Percentiles rank a stretch among this genome's conserved stretches.
phyloP scores from a whole-genome alignment of 805 yeast genomes.

The Huiozyma naganishii region DNA sequence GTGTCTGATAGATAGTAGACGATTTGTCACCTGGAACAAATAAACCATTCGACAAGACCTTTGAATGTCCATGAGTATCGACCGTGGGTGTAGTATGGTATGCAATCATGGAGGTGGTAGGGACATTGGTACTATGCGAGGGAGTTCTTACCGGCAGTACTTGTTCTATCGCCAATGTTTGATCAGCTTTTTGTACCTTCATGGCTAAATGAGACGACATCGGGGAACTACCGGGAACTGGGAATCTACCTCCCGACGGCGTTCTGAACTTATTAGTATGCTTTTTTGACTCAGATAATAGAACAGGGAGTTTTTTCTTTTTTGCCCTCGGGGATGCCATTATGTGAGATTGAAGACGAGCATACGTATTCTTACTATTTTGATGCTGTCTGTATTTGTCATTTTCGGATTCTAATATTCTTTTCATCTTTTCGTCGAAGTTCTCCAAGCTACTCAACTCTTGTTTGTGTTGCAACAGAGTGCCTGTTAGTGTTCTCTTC shows the following conservation, averaged over 20 bases:
- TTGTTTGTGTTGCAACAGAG: conserved; percentile 3
- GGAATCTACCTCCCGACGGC: conserved; percentile 11
- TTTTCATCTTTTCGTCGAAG: conserved; percentile 22
- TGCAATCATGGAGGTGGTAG: conserved; percentile 3
- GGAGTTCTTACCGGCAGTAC: conserved; percentile 4
- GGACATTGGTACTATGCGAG: conserved; percentile 11
- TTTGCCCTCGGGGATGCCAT: conserved; percentile 21
- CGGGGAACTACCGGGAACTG: conserved; percentile 12
- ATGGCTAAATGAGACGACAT: conserved; percentile 23
- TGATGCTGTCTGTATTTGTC: conserved; percentile 7
- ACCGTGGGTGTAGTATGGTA: conserved; percentile 1
- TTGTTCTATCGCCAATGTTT: no score
- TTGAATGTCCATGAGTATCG: neutral
- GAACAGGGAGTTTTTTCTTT: conserved; percentile 24
- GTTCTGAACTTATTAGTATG: conserved; percentile 17
- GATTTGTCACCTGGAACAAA: conserved; percentile 1
- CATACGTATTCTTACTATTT: conserved; percentile 18
- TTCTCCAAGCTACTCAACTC: conserved; percentile 3
- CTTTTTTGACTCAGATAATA: conserved; percentile 19
- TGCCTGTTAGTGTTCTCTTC: conserved; percentile 12
- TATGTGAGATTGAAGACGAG: conserved; percentile 21
- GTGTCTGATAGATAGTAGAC: conserved; percentile 15
- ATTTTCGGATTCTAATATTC: conserved; percentile 18
- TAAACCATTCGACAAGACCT: conserved; percentile 1
- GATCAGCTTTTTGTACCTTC: conserved; percentile 9